phyloP scores from a whole-genome alignment of 768 basidiomycete genomes.

The Boletus edulis region DNA sequence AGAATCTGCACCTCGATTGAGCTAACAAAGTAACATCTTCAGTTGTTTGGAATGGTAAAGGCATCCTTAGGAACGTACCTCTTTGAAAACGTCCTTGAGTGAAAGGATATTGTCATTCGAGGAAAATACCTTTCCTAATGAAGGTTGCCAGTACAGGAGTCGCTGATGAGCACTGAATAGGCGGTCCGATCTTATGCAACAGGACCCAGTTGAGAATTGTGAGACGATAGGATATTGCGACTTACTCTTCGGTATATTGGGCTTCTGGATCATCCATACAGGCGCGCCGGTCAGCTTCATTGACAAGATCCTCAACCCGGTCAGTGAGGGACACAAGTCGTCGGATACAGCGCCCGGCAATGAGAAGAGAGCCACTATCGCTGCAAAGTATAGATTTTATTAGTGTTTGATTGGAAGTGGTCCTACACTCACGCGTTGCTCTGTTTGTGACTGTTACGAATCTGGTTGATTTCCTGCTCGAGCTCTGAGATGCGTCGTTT shows the following conservation, averaged over 20 bases:
- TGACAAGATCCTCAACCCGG: no score
- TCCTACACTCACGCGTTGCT: neutral
- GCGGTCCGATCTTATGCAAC: neutral
- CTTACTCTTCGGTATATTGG: neutral
- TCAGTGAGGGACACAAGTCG: neutral
- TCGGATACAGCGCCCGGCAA: neutral
- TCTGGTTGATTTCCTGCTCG: neutral
- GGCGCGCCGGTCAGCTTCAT: no score
- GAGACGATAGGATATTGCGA: no score
- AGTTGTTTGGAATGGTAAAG: no score
- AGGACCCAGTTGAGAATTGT: no score
- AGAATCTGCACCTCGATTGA: no score
- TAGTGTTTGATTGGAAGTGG: no score
- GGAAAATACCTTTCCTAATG: neutral
- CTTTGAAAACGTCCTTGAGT: neutral
- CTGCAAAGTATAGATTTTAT: neutral
- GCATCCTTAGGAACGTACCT: neutral
- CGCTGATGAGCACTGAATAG: neutral
- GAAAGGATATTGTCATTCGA: neutral
- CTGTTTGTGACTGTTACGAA: neutral
- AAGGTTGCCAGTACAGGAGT: conserved; percentile 1
- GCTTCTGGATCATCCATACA: neutral
- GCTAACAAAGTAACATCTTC: no score
- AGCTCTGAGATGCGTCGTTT: neutral
- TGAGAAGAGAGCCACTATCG: neutral